A percentile compares a stretch with the other conserved stretches of the same genome.
phyloP scores from a whole-genome alignment of 2,329 filamentous ascomycete genomes.

The Cladobotryum protrusum region DNA sequence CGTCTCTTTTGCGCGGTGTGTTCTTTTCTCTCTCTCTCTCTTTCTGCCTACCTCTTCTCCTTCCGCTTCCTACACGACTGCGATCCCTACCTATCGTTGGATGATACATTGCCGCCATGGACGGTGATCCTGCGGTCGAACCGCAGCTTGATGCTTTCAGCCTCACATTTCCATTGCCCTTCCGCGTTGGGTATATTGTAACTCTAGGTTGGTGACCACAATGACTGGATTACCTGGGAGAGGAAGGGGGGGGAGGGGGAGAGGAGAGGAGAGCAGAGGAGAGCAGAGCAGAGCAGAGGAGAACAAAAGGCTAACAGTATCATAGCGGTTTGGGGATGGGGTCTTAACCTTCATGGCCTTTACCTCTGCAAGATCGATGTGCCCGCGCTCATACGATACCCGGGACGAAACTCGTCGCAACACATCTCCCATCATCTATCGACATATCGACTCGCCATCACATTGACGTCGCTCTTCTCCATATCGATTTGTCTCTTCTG shows the following conservation, averaged over 20 bases:
- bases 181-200: conserved; percentile 78
- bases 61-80: neutral
- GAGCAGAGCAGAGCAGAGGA: too few species aligned
- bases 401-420: conserved; percentile 61
- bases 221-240: conserved; percentile 3
- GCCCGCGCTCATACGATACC: conserved; percentile 79
- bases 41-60: conserved; percentile 2
- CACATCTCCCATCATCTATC: conserved; percentile 73
- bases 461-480: conserved; percentile 65
- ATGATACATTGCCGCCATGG: conserved; percentile 44
- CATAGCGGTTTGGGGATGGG: conserved; percentile 91
- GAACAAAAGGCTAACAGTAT: neutral
- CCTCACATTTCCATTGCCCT: conserved; percentile 79
- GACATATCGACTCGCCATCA: conserved; percentile 76
- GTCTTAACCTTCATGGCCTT: conserved; percentile 83
- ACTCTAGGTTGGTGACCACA: conserved; percentile 61
- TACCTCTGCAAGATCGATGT: conserved; percentile 77
- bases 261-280: too few species aligned
- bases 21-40: too few species aligned
- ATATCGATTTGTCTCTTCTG: conserved; percentile 77
- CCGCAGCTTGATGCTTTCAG: conserved; percentile 76
- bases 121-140: conserved; percentile 68
- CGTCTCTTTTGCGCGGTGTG: too few species aligned
- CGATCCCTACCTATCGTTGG: neutral
- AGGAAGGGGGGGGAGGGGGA: neutral